Conservation (phyloP, 805 yeast genomes). For the Starmerella geochares region DNA sequence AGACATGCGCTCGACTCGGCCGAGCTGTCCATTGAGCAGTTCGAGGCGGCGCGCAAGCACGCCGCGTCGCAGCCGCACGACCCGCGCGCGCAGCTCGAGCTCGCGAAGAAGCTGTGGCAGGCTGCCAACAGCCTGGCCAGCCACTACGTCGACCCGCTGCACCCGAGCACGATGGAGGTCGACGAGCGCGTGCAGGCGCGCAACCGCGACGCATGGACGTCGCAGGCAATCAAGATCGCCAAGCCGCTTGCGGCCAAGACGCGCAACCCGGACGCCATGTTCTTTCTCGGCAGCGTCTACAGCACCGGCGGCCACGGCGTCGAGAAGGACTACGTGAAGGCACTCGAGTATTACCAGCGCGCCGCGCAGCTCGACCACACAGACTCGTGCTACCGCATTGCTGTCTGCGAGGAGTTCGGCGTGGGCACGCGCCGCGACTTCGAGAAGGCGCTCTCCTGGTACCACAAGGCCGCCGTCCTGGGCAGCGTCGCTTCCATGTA, state of each 20-base stretch:
- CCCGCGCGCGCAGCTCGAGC: slow-evolving; percentile 47
- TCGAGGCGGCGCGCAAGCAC: slow-evolving; percentile 27
- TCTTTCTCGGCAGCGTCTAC: slow-evolving; percentile 52
- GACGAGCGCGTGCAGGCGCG: slow-evolving; percentile 39
- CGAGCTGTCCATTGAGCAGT: slow-evolving; percentile 27
- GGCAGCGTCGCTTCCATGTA: slow-evolving; percentile 62
- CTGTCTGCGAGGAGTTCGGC: slow-evolving; percentile 61
- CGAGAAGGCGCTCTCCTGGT: slow-evolving; percentile 44
- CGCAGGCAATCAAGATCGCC: slow-evolving; percentile 49
- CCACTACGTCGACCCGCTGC: slow-evolving; percentile 34
- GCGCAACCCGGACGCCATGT: slow-evolving; percentile 45
- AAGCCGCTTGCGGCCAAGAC: slow-evolving; percentile 43
- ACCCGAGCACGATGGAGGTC: slow-evolving; percentile 34
- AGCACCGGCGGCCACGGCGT: slow-evolving; percentile 41
- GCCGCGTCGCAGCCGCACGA: slow-evolving; percentile 31
- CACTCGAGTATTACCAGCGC: slow-evolving; percentile 48
- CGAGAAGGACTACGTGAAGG: slow-evolving; percentile 48
- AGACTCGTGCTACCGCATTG: slow-evolving; percentile 57
- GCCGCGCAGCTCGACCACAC: slow-evolving; percentile 52
- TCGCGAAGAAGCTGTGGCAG: slow-evolving; percentile 51
- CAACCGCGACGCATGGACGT: slow-evolving; percentile 46
- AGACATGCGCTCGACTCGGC: neutral
- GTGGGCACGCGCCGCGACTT: slow-evolving; percentile 41
- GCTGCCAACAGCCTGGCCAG: slow-evolving; percentile 32
- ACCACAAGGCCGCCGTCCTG: slow-evolving; percentile 49